These are phyloP conservation scores for Fusarium virguliforme DNA, from an alignment of 2,329 filamentous ascomycete species.

Conservation along the genomic window DNA sequence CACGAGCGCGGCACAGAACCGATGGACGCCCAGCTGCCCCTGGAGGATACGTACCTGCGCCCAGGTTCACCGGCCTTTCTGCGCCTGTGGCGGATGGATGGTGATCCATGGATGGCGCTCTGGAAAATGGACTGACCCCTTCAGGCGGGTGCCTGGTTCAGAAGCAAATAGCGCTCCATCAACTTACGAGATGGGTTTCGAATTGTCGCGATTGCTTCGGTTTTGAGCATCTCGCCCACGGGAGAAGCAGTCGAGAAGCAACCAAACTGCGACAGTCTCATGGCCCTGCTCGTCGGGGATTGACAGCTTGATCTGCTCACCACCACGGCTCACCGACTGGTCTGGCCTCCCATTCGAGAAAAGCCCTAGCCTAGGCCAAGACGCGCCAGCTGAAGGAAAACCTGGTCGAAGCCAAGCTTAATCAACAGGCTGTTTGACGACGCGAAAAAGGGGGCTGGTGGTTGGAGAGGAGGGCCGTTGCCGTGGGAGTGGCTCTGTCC, in stretches of 20 bases:
- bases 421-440: conserved; percentile 20
- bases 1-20: conserved; percentile 10
- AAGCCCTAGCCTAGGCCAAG: conserved; percentile 23
- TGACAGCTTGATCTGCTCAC: conserved; percentile 4
- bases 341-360: background rate
- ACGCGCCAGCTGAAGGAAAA: conserved; percentile 15
- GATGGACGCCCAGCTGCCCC: conserved; percentile 27
- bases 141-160: conserved; percentile 3
- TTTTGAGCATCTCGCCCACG: background rate
- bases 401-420: conserved; percentile 14
- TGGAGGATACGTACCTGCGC: conserved; percentile 15
- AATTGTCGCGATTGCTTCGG: conserved; percentile 14
- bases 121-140: conserved; percentile 13
- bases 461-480: conserved; percentile 24
- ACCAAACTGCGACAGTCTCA: conserved; percentile 8
- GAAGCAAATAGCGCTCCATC: conserved; percentile 15
- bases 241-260: conserved; percentile 7
- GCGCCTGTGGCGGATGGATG: conserved; percentile 6
- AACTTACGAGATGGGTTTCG: conserved; percentile 24
- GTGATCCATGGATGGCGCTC: background rate
- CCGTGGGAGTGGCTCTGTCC: conserved; percentile 29
- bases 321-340: conserved; percentile 18
- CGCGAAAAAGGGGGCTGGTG: conserved; percentile 31
- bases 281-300: background rate
- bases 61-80: background rate